A percentile compares a stretch with the other conserved stretches of the same genome.
phyloP scores from a whole-genome alignment of 192 early-diverging fungal genomes.

The Podila epicladia region DNA sequence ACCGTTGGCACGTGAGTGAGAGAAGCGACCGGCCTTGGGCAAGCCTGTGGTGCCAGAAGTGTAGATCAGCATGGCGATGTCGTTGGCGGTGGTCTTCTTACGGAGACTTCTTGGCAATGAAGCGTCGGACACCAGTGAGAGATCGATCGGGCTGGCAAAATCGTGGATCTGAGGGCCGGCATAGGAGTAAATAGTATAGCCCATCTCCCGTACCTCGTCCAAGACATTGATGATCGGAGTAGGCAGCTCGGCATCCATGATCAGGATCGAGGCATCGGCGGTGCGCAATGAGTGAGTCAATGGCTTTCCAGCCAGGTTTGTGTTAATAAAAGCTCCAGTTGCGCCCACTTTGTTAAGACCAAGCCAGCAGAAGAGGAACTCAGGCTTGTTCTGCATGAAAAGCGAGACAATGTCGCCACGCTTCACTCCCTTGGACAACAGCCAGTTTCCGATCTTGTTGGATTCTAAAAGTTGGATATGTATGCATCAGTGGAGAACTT shows the following conservation, averaged over 20 bases:
- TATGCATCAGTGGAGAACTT: neutral
- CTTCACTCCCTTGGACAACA: slow-evolving; percentile 45
- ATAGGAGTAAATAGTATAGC: slow-evolving; percentile 30
- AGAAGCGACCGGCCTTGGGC: slow-evolving; percentile 67
- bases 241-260: slow-evolving; percentile 48
- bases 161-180: slow-evolving; percentile 31
- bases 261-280: slow-evolving; percentile 40
- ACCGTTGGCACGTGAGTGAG: slow-evolving; percentile 48
- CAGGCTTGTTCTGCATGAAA: slow-evolving; percentile 68
- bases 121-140: slow-evolving; percentile 16
- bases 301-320: slow-evolving; percentile 58
- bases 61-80: slow-evolving; percentile 59
- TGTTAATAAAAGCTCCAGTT: slow-evolving; percentile 69
- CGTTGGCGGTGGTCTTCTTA: slow-evolving; percentile 17
- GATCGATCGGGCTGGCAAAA: slow-evolving; percentile 50
- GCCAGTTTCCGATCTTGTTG: slow-evolving; percentile 45
- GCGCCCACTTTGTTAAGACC: slow-evolving; percentile 70
- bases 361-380: slow-evolving; percentile 67
- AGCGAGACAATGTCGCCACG: slow-evolving; percentile 65
- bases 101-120: slow-evolving; percentile 35
- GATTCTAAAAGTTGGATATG: slow-evolving; percentile 13
- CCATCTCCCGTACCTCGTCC: slow-evolving; percentile 26
- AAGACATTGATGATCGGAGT: slow-evolving; percentile 23
- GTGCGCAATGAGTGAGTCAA: slow-evolving; percentile 55
- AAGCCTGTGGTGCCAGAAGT: slow-evolving; percentile 72